Conservation (phyloP, 2,329 filamentous ascomycete species). For the Colletotrichum coccodes region DNA sequence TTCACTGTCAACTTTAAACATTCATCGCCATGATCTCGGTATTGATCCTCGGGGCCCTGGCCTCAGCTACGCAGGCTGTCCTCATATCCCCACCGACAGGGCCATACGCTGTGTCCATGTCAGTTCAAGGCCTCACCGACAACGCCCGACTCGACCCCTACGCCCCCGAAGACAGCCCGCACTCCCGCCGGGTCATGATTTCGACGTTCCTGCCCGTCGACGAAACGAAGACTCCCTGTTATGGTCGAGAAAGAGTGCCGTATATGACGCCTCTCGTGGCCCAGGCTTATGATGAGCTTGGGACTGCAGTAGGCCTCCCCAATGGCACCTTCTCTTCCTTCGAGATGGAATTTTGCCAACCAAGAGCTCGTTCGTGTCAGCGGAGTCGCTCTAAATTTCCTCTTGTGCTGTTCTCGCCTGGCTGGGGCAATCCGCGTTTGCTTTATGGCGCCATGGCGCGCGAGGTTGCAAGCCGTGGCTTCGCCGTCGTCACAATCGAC, state of each 20-base stretch:
- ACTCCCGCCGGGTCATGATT: conserved; percentile 39
- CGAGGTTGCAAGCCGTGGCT: conserved; percentile 57
- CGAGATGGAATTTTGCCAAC: conserved; percentile 39
- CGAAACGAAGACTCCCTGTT: conserved; percentile 34
- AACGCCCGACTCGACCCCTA: conserved; percentile 43
- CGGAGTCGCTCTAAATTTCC: conserved; percentile 23
- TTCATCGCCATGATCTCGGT: conserved; percentile 33
- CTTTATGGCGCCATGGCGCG: conserved; percentile 55
- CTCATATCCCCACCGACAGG: conserved; percentile 42
- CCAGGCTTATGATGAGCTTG: conserved; percentile 40
- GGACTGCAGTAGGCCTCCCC: conserved; percentile 40
- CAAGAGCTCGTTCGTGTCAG: conserved; percentile 7
- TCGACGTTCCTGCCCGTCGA: conserved; percentile 46
- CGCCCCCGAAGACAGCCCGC: conserved; percentile 34
- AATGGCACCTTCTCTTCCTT: conserved; percentile 42
- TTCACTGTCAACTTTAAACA: not conserved
- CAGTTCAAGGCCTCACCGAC: conserved; percentile 42
- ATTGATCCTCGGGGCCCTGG: conserved; percentile 31
- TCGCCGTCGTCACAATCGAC: conserved; percentile 58
- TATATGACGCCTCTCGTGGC: conserved; percentile 49
- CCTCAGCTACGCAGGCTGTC: conserved; percentile 35
- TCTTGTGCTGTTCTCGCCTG: conserved; percentile 56
- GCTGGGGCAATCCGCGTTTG: conserved; percentile 52
- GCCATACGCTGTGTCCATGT: conserved; percentile 41
- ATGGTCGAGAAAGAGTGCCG: conserved; percentile 25